A percentile compares a stretch with the other conserved stretches of the same genome.
Evolutionary conservation across 495 filamentous ascomycete species (phyloP).

Genomic region (Amorphotheca resinae): DNA sequence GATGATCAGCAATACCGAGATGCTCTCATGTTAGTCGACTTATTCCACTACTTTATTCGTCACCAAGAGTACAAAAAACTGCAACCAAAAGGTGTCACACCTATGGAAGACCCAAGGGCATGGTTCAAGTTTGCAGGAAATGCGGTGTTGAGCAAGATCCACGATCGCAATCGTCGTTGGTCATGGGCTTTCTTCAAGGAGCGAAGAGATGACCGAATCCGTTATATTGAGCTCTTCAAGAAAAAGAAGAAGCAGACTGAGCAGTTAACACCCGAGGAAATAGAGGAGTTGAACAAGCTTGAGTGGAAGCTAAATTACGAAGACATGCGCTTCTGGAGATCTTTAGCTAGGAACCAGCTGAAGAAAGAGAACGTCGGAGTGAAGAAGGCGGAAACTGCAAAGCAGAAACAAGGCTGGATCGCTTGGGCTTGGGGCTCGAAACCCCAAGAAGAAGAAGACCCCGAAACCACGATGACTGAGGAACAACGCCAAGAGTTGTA

Average conservation of each 20-base stretch:
- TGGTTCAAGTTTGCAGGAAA: constrained; percentile 87
- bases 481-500: constrained; percentile 94
- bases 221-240: constrained; percentile 92
- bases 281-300: constrained; percentile 56
- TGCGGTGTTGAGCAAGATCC: constrained; percentile 82
- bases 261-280: constrained; percentile 53
- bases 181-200: constrained; percentile 92
- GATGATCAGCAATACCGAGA: constrained; percentile 97
- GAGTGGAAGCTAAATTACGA: constrained; percentile 89
- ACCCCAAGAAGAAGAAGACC: constrained; percentile 47
- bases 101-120: constrained; percentile 81
- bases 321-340: constrained; percentile 93
- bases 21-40: constrained; percentile 90
- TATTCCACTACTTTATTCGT: constrained; percentile 96
- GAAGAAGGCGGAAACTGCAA: constrained; percentile 44
- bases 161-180: constrained; percentile 80
- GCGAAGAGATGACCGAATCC: constrained; percentile 74
- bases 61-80: constrained; percentile 95
- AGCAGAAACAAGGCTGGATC: constrained; percentile 58
- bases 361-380: constrained; percentile 84
- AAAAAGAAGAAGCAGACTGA: constrained; percentile 63
- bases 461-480: constrained; percentile 76
- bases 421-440: constrained; percentile 82
- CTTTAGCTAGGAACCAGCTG: constrained; percentile 83
- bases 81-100: constrained; percentile 68